Base-by-base conservation (phyloP, 2,329 filamentous ascomycete species). In the Colletotrichum sojae region DNA sequence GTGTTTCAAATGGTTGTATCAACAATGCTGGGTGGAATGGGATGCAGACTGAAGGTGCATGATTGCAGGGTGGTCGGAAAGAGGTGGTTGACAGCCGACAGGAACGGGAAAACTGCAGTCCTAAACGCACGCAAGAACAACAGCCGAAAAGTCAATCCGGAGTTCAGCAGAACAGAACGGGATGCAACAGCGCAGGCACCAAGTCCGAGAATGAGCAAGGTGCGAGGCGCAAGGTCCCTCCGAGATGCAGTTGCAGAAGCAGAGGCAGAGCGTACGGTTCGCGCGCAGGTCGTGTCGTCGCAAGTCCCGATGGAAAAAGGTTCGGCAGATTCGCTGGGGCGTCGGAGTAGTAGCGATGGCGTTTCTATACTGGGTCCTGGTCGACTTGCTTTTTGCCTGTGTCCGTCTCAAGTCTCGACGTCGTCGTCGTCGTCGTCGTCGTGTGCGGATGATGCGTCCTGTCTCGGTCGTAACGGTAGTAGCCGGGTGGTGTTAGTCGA, bases 1-100 rank as follows among this genome's bases (percentile, higher is more conserved):
- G 48, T 70, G 73, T 75, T 75, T 75, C 73, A 75, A 71, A 69
- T 73, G 70, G 69, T 69, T 58, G 73, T 71, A 70, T 75, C 72
- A 73, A 74, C 72, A 75, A 75, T 75, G 73, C 73, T 73, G 67
- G 72, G 61, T 56, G 54, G 59, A 70, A 64, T 63, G 68, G 64
- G 60, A 67, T 54, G 60, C 67, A 70, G 65, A 67, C 56, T 60
- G 64, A 60, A 62, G 63, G 67, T 65, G 72, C 73, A 74, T 73
- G 69, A 70, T 65, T 53, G 64, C 61, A 70, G 69, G 63, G 61
- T 72, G 56, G 25, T 53, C 70, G 56, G 39, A 54, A 36, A 61
- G 57, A 43, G 40, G 40, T 43, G 13, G 53, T 60, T 56, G 67
- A 67, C 43, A 46, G 43, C 31, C 31, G 31, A 36, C 31, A 36